These are phyloP conservation scores for Comarum palustre DNA, from an alignment of 306 rosid species.

Conservation along the genomic window DNA sequence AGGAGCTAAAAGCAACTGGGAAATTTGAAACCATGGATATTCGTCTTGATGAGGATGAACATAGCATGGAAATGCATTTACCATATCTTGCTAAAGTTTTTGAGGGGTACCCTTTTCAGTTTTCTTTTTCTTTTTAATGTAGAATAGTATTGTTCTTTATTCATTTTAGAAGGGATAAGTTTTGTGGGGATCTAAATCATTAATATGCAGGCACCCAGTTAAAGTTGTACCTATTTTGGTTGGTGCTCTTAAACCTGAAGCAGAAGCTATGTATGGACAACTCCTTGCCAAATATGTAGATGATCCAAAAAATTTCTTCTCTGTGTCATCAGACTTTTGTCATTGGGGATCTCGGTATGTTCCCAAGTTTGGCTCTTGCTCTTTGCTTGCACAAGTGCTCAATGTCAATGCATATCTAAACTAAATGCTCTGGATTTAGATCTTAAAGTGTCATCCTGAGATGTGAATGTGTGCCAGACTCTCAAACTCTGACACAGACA, in stretches of 20 bases:
- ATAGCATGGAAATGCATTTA: conserved; percentile 99
- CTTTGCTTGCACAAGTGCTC: neutral
- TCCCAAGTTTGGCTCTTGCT: neutral
- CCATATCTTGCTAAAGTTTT: conserved; percentile 96
- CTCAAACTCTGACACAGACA: neutral
- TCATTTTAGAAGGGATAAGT: conserved; percentile 20
- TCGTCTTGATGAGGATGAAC: conserved; percentile 88
- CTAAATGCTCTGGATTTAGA: neutral
- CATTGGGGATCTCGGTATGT: conserved; percentile 97
- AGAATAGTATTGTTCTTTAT: conserved; percentile 13
- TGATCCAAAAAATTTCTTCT: conserved; percentile 75
- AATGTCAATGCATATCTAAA: neutral
- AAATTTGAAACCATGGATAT: conserved; percentile 80
- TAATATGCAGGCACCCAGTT: conserved; percentile 61
- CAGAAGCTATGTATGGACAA: conserved; percentile 76
- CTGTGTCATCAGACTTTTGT: conserved; percentile 89
- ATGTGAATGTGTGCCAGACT: neutral
- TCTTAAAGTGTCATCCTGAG: neutral
- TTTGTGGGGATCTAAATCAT: conserved; percentile 24
- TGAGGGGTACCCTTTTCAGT: conserved; percentile 57
- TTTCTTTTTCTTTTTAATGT: neutral
- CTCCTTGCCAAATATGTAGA: conserved; percentile 80
- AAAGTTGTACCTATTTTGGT: conserved; percentile 92
- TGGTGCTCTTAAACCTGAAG: conserved; percentile 72
- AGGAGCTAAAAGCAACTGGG: conserved; percentile 85